These are phyloP conservation scores for Talaromyces albobiverticillius DNA, from an alignment of 2,329 filamentous ascomycete genomes.

Conservation along the genomic window DNA sequence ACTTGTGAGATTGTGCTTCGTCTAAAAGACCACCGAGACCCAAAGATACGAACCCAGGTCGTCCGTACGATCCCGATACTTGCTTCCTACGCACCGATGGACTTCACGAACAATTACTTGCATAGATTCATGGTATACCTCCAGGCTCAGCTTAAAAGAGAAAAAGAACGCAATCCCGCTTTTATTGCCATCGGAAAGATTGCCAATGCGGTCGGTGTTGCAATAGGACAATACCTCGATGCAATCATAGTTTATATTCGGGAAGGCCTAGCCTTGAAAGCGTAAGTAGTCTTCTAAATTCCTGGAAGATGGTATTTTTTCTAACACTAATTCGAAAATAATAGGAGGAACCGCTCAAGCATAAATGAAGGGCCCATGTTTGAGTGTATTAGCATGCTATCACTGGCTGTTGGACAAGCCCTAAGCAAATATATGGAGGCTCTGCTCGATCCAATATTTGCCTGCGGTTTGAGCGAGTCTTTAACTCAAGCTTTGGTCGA, in stretches of 20 bases:
- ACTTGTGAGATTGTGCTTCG: constrained; percentile 89
- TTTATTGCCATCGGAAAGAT: constrained; percentile 96
- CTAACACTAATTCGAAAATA: constrained; percentile 10
- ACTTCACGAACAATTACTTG: constrained; percentile 83
- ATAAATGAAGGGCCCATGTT: constrained; percentile 75
- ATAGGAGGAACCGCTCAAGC: constrained; percentile 54
- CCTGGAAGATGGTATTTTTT: constrained; percentile 6
- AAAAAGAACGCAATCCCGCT: constrained; percentile 89
- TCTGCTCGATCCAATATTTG: constrained; percentile 91
- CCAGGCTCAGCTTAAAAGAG: constrained; percentile 88
- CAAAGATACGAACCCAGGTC: constrained; percentile 82
- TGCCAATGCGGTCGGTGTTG: constrained; percentile 91
- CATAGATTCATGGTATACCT: constrained; percentile 98
- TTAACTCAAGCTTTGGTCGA: constrained; percentile 94
- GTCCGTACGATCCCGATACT: constrained; percentile 89
- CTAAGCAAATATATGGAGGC: constrained; percentile 98
- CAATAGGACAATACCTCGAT: constrained; percentile 92
- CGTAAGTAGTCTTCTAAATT: constrained; percentile 39
- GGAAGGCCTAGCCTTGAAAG: constrained; percentile 81
- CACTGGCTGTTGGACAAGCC: constrained; percentile 91
- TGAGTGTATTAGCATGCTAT: constrained; percentile 94
- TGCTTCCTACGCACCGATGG: constrained; percentile 85
- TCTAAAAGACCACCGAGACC: constrained; percentile 88
- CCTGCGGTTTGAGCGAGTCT: constrained; percentile 88
- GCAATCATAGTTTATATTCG: constrained; percentile 90